These are phyloP conservation scores for Umbellularia californica DNA, from an alignment of 164 flowering plant genomes.

Conservation along the genomic window DNA sequence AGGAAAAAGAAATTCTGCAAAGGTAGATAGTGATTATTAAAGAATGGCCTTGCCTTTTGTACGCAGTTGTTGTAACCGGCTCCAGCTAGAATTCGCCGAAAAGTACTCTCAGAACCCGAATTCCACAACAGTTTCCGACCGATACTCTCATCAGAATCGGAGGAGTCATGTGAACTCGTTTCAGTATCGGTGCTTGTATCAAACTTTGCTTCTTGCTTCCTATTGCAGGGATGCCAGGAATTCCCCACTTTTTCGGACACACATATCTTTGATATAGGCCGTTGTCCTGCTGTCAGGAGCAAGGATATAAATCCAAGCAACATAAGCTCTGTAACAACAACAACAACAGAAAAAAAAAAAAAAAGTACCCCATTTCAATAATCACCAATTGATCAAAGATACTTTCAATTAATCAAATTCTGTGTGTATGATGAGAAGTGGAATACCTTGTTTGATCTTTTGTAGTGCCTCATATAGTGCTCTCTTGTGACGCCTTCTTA, in stretches of 20 bases:
- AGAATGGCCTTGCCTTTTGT: constrained; percentile 21
- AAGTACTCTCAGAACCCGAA: constrained; percentile 4
- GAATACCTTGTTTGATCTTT: constrained; percentile 56
- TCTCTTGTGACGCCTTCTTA: constrained; percentile 39
- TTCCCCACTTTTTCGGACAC: constrained; percentile 29
- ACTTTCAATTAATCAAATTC: neutral
- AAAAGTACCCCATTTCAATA: neutral
- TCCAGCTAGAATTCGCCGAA: constrained; percentile 39
- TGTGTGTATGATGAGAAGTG: neutral
- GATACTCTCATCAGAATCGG: neutral
- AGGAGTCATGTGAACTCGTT: constrained; percentile 8
- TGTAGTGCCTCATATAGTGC: constrained; percentile 62
- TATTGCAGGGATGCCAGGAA: constrained; percentile 50
- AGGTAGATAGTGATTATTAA: neutral
- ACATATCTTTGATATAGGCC: constrained; percentile 36
- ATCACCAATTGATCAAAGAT: neutral
- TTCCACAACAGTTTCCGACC: constrained; percentile 37
- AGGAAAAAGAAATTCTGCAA: too few relatives aligned
- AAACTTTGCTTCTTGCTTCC: constrained; percentile 9
- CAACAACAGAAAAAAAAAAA: neutral
- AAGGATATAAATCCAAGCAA: constrained; percentile 66
- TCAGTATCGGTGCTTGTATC: neutral
- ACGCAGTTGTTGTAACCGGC: constrained; percentile 30
- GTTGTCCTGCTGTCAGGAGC: constrained; percentile 44
- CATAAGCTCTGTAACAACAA: constrained; percentile 51